Percentiles rank a stretch among this genome's conserved stretches.
Evolutionary conservation across 164 flowering plant species (phyloP).

Genomic region (Echeveria elegans): DNA sequence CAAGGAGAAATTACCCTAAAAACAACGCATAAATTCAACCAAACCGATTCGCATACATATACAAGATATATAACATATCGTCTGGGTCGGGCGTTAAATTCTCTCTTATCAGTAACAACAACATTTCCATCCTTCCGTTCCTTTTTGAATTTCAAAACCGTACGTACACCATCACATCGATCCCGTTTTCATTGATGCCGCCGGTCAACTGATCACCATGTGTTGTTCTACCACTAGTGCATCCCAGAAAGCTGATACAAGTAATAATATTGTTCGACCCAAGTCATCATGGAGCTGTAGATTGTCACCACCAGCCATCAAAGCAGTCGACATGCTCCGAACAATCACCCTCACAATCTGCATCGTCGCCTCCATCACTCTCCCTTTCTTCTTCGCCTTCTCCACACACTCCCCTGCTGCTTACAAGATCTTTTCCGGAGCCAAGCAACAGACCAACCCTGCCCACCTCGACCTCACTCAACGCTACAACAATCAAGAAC

Average conservation of each 20-base stretch:
- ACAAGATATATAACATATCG: too few species aligned
- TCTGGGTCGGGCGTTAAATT: too few species aligned
- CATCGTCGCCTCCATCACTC: constrained; percentile 15
- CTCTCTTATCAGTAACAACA: not conserved
- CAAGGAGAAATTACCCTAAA: too few species aligned
- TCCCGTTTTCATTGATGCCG: not conserved
- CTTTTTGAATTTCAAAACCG: not conserved
- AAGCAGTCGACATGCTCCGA: not conserved
- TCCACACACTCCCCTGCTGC: constrained; percentile 10
- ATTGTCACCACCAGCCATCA: not conserved
- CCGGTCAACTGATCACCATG: not conserved
- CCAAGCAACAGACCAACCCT: not conserved
- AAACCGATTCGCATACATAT: too few species aligned
- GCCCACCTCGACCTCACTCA: not conserved
- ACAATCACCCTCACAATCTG: constrained; percentile 12
- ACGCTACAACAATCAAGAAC: not conserved
- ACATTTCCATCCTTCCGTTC: not conserved
- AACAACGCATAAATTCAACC: not conserved
- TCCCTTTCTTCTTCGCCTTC: constrained; percentile 18
- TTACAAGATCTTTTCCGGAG: not conserved
- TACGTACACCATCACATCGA: not conserved
- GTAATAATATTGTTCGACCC: not conserved
- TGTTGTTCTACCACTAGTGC: not conserved
- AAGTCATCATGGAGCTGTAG: not conserved
- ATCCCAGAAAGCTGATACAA: not conserved